Evolutionary conservation across 352 stramenopile genomes (phyloP), one percentile per base, ranked within the genome.

Genomic region (Thraustochytrium striatum): DNA sequence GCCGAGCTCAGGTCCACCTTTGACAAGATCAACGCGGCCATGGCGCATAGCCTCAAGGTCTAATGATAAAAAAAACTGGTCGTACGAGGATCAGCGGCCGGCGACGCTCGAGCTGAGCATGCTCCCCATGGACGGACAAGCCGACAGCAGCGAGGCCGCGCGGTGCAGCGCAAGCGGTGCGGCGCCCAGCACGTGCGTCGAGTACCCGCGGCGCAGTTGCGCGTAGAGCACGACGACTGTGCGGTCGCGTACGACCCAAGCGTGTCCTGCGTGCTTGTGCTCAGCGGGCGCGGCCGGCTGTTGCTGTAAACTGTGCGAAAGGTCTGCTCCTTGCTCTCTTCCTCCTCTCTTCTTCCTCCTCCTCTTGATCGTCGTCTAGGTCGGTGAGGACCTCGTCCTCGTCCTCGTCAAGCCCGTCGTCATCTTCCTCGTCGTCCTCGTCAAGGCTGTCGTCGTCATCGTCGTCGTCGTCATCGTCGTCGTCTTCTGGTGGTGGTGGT

Each of bases 111-210:
- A 50, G 28, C n/a, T 43, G 7, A 79, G 35, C 52, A 79, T 79
- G 11, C 35, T 65, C 13, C 69, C 69, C 69, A 79, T 79, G 7
- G 50, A 72, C 11, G 69, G 69, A 39, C 21, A 79, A n/a, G 69
- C 33, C 0, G 69, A 79, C 19, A 79, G 39, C 43, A 79, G 58
- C 21, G 69, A 79, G 50, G 72, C 50, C 35, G 53, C 69, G n/a
- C 72, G 72, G 57, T 79, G 21, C 35, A 35, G 33, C 30, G 30
- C 55, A 16, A 79, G 11, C 3, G 69, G n/a, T n/a, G 72, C 55
- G 72, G n/a, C 69, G 38, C 69, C 69, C 30, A 79, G 50, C 5
- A 38, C 72, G 39, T 79, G 69, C 3, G 69, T 79, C 7, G 69
- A 79, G 13, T 55, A 52, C 11, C 69, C 32, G 25, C 3, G 69